Evolutionary conservation across 192 early-diverging fungal genomes (phyloP).

Genomic region (Ambispora gerdemannii): DNA sequence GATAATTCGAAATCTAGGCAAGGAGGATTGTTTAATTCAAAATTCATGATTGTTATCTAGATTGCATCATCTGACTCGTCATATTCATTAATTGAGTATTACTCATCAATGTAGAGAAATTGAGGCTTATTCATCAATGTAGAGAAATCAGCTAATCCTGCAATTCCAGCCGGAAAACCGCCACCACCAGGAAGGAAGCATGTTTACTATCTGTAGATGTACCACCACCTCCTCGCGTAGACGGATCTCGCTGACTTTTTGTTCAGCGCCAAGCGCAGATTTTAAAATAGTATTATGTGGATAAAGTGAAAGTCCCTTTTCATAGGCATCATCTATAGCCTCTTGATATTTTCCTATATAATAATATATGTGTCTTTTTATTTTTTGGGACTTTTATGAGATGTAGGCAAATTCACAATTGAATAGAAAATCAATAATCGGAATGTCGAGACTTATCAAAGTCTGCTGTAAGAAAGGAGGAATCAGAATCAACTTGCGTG

Average conservation of each 20-base stretch:
- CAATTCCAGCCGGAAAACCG: slow-evolving; percentile 32
- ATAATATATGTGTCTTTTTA: slow-evolving; percentile 78
- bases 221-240: neutral
- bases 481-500: slow-evolving; percentile 78
- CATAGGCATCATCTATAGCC: slow-evolving; percentile 86
- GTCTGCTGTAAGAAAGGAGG: slow-evolving; percentile 90
- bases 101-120: slow-evolving; percentile 78
- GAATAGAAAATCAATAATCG: neutral
- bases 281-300: slow-evolving; percentile 80
- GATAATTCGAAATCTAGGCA: too few relatives aligned
- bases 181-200: slow-evolving; percentile 33
- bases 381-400: neutral
- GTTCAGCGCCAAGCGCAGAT: slow-evolving; percentile 63
- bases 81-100: slow-evolving; percentile 96
- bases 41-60: too few relatives aligned
- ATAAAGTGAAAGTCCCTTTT: slow-evolving; percentile 82
- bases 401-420: neutral
- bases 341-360: slow-evolving; percentile 79
- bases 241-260: slow-evolving; percentile 47
- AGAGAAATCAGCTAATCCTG: slow-evolving; percentile 35
- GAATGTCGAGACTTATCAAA: slow-evolving; percentile 60
- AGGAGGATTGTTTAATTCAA: too few relatives aligned
- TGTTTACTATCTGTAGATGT: slow-evolving; percentile 32
- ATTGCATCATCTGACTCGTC: slow-evolving; percentile 89
- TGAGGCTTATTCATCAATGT: slow-evolving; percentile 77